Base-by-base conservation (phyloP, 306 rosid genomes). In the Cicer arietinum region DNA sequence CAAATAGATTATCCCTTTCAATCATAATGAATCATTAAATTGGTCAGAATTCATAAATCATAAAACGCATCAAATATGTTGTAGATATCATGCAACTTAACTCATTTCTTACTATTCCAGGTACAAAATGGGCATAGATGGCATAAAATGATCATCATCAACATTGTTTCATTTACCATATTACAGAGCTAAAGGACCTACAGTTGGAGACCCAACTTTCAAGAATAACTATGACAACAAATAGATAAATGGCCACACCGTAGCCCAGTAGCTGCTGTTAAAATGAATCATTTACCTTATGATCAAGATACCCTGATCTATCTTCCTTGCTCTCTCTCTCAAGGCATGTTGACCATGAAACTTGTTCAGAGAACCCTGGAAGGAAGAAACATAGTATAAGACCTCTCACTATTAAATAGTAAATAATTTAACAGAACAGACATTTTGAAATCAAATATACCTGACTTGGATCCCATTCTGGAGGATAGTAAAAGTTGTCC, bases 381-480 rank as follows among this genome's bases (percentile, higher is more conserved):
- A 75, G 65, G 37, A 18, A 10, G n/a, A 74, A 81, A 78, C 48
- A 52, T 10, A 50, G 67, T 48, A 37, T 74, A 12, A 86, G 40
- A 20, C 78, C 79, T 64, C 71, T 37, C 5, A 9, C 69, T 16
- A 62, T 2, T 42, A 77, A 40, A 64, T 37, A 67, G 47, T 14
- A 74, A 40, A 64, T 50, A 67, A 42, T 13, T 71, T 40, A 73
- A 54, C 7, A 67, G 30, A 43, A 74, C 30, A 13, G 25, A 51
- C 22, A 47, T 10, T 50, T 20, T 60, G 16, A 10, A 69, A 5
- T 43, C 0, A 74, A 67, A 71, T 40, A 75, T 86, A 90, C 96
- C 96, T 92, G 96, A 74, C 80, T 83, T 57, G 94, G 98, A 48
- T 87, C 89, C 98, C 98, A 92, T 89, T 92, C 98, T 56, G 98